Base-by-base conservation (phyloP, 768 basidiomycete species). In the Xanthoconium purpureum region DNA sequence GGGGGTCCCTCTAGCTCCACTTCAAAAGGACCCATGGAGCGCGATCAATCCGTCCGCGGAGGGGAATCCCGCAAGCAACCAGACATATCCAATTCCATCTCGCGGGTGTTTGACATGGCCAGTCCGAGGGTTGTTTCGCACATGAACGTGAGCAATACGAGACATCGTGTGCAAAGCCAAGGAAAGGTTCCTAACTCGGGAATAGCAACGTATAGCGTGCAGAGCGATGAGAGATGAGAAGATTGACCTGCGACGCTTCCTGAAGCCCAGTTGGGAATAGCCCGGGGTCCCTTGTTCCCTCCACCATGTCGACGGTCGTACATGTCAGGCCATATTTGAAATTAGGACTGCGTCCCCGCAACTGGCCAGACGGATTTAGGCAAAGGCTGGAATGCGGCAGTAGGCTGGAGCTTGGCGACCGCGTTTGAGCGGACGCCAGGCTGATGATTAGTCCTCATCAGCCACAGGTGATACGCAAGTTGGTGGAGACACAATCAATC, bases 11-110 rank as follows among this genome's bases (percentile, higher is more conserved):
- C 44, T 9, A 2, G 15, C 57, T 57, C 54, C 54, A 42, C 58
- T 61, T 66, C 54, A 24, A 55, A 62, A 53, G 53, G 51, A 28
- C 37, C 6, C 45, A 28, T 52, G 51, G 64, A 57, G 57, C 38
- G 10, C 37, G 54, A 65, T 62, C 57, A 61, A 51, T n/a, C 66
- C 63, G 60, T 64, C 58, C 65, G 65, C 65, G 62, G 65, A 66
- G 54, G 55, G 57, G 66, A 52, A 50, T 50, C 46, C 54, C 61
- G 57, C 52, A 30, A 36, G 32, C 48, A 14, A 40, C n/a, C 9
- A 29, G 58, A 37, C 14, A 43, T 13, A 12, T 14, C 54, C 35
- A 57, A 48, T 38, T 57, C n/a, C 33, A 65, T 52, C 47, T 43
- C 11, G 48, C 44, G 39, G 40, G 30, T 30, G 56, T 58, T 48